Evolutionary conservation across 2,329 filamentous ascomycete species (phyloP).

Genomic region (Ceratocystis papillata): DNA sequence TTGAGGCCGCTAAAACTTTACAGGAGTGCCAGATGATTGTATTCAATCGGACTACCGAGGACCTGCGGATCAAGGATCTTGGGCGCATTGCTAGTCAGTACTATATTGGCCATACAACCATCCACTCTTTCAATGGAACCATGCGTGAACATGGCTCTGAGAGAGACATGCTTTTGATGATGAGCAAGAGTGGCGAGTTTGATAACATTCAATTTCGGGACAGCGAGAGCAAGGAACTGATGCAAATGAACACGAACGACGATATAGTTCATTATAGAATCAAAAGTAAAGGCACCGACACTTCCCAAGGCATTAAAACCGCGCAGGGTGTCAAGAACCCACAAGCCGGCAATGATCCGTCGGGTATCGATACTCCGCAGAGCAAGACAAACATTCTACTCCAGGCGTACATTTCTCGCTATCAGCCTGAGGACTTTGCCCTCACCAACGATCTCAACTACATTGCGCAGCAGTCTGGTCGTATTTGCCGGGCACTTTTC

Average conservation of each 20-base stretch:
- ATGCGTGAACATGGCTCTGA: conserved; percentile 81
- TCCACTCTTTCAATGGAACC: conserved; percentile 92
- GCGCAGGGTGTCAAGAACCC: no score
- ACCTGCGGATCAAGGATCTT: conserved; percentile 86
- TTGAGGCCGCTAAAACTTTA: conserved; percentile 75
- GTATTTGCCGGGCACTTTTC: conserved; percentile 89
- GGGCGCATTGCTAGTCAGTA: conserved; percentile 95
- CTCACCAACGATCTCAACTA: conserved; percentile 86
- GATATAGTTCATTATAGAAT: conserved; percentile 29
- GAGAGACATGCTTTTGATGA: conserved; percentile 89
- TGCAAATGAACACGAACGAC: conserved; percentile 53
- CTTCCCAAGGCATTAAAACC: no score
- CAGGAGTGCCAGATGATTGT: conserved; percentile 98
- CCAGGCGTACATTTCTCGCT: conserved; percentile 85
- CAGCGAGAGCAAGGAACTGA: conserved; percentile 79
- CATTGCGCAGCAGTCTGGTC: conserved; percentile 86
- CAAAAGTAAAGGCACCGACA: conserved; percentile 32
- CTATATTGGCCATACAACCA: conserved; percentile 85
- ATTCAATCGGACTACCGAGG: conserved; percentile 85
- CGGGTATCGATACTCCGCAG: conserved; percentile 57
- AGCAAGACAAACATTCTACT: conserved; percentile 92
- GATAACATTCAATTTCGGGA: conserved; percentile 93
- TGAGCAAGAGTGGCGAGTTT: conserved; percentile 94
- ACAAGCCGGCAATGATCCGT: no score
- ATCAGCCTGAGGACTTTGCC: conserved; percentile 84